Conservation (phyloP, 768 basidiomycete genomes). For the Psilocybe tampanensis region DNA sequence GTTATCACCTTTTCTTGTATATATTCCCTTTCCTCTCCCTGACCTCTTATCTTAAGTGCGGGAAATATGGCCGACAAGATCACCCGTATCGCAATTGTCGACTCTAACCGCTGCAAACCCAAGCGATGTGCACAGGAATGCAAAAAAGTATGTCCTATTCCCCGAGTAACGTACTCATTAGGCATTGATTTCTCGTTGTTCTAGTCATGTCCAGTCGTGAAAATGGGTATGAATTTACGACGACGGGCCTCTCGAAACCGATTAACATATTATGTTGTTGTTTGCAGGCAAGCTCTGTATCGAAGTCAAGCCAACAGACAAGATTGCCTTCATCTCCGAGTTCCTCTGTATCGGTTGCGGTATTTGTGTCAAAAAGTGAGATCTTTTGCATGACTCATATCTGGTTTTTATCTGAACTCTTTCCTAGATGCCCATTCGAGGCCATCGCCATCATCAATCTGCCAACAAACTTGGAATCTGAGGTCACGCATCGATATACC, state of each 20-base stretch:
- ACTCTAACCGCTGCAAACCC: conserved; percentile 91
- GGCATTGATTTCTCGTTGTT: conserved; percentile 13
- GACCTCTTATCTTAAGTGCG: conserved; percentile 12
- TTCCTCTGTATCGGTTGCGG: conserved; percentile 99
- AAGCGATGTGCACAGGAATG: conserved; percentile 98
- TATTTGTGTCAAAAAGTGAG: conserved; percentile 99
- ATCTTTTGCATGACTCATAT: conserved; percentile 7
- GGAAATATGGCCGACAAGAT: conserved; percentile 86
- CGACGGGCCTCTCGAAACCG: not conserved
- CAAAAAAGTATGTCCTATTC: conserved; percentile 72
- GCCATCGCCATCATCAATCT: conserved; percentile 99
- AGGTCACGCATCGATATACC: conserved; percentile 97
- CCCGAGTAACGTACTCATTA: not conserved
- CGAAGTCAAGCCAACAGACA: conserved; percentile 94
- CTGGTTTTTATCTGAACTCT: not conserved
- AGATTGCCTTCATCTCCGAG: conserved; percentile 99
- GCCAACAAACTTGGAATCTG: conserved; percentile 92
- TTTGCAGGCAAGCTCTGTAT: conserved; percentile 91
- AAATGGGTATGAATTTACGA: conserved; percentile 70
- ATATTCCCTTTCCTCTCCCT: conserved; percentile 10
- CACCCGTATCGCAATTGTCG: conserved; percentile 96
- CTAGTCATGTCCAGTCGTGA: conserved; percentile 86
- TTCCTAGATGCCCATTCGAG: conserved; percentile 92
- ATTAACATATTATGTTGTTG: not conserved
- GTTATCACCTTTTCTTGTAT: conserved; percentile 16